Conservation (phyloP, 108 stramenopile species). For the Aurantiochytrium sp. region DNA sequence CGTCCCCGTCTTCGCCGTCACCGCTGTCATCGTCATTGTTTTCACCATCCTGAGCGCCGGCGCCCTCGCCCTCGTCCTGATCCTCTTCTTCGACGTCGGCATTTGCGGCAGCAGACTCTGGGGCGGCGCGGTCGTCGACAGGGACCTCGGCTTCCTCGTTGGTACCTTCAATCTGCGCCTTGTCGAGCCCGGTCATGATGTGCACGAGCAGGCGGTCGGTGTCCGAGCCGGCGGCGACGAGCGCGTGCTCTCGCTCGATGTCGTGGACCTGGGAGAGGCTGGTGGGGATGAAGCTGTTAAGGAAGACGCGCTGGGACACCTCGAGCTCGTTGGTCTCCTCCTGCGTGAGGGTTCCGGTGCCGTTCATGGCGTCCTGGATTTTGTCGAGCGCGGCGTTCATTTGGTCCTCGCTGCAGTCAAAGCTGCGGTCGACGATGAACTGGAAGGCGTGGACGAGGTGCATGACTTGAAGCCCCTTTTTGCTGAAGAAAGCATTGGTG, state of each 20-base stretch:
- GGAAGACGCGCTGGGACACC: background rate
- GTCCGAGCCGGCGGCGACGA: background rate
- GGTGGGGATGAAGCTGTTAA: background rate
- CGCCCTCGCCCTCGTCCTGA: background rate
- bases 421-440: constrained; percentile 41
- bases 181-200: background rate
- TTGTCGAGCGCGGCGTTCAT: background rate
- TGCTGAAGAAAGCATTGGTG: constrained; percentile 90
- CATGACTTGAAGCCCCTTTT: constrained; percentile 60
- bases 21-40: background rate
- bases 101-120: background rate
- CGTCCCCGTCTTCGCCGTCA: constrained; percentile 26
- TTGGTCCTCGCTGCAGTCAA: constrained; percentile 34
- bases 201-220: background rate
- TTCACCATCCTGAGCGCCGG: background rate
- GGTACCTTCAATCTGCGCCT: background rate
- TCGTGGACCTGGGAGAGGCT: background rate
- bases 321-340: background rate
- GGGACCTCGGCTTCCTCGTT: background rate
- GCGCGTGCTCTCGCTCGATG: background rate
- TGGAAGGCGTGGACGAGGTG: constrained; percentile 38
- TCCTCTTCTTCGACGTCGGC: background rate
- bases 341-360: background rate
- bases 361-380: background rate
- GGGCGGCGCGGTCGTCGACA: background rate